Conservation (phyloP, 441 rosid genomes). For the Capsella rubella region DNA sequence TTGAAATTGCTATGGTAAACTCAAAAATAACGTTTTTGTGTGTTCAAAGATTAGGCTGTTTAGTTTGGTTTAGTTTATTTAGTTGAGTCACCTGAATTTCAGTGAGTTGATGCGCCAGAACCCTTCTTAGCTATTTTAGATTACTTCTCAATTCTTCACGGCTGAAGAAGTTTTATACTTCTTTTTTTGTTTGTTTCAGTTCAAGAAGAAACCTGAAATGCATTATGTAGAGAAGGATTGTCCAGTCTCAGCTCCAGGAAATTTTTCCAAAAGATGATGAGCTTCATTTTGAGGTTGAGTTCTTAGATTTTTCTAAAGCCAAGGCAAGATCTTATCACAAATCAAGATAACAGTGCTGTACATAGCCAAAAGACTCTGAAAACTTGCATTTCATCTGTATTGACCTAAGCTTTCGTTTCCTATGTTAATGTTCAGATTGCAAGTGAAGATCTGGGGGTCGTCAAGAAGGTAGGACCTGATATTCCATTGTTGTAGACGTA, state of each 20-base stretch:
- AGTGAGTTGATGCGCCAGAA: neutral
- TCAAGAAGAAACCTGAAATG: conserved; percentile 94
- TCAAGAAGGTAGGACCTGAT: conserved; percentile 74
- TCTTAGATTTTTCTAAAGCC: conserved; percentile 80
- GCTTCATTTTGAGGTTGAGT: conserved; percentile 96
- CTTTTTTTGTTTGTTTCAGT: conserved; percentile 53
- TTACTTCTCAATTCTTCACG: conserved; percentile 11
- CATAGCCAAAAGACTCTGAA: conserved; percentile 19
- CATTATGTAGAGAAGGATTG: conserved; percentile 93
- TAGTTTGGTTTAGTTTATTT: conserved; percentile 4
- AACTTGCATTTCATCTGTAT: conserved; percentile 11
- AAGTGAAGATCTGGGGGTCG: conserved; percentile 82
- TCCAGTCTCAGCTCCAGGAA: conserved; percentile 72
- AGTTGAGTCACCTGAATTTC: conserved; percentile 7
- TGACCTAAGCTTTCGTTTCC: conserved; percentile 24
- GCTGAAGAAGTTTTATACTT: conserved; percentile 13
- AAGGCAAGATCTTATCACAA: conserved; percentile 58
- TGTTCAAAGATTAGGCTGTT: too few relatives aligned
- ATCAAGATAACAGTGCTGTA: conserved; percentile 14
- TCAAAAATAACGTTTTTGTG: too few relatives aligned
- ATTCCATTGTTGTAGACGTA: conserved; percentile 9
- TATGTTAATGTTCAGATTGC: conserved; percentile 67
- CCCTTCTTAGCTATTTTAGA: neutral
- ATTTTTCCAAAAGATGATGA: conserved; percentile 86
- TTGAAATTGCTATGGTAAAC: conserved; percentile 86